Evolutionary conservation across 2,329 filamentous ascomycete species (phyloP), one percentile per base, ranked within the genome.

Genomic region (Diaporthe ampelina): DNA sequence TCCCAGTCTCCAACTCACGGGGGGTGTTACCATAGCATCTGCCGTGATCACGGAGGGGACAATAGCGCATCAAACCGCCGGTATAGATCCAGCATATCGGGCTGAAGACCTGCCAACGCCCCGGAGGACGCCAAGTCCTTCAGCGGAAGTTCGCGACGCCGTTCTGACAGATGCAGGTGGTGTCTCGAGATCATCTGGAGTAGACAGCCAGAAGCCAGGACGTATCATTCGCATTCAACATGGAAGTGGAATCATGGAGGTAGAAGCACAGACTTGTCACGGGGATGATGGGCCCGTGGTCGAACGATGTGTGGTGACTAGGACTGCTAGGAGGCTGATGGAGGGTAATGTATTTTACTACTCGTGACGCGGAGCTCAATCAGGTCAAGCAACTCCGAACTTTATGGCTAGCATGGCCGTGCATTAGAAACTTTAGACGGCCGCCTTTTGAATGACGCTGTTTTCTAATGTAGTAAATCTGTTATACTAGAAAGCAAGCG

Each of bases 1-100:
- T n/a, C 57, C 57, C 21, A 59, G 57, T 26, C 10, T 59, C 32
- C 57, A 59, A 35, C 57, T 59, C 57, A 59, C 57, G 11, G 57
- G 57, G 11, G 57, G 57, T 7, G 32, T 59, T 13, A 59, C 57
- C 57, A 7, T 59, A 26, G 35, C 35, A 24, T 59, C 10, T 17
- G 57, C 57, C 9, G 21, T 59, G 13, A 21, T 59, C 21, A 26
- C 35, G 32, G 32, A 59, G 35, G 57, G 57, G 9, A 59, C 57
- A 19, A 35, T 59, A 11, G 35, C 9, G 57, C 57, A 59, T 4
- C 35, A 35, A 3, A 0, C 17, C 10, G 35, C 35, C 5, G 11
- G 21, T 24, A 21, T 10, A 24, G 19, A 40, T 24, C 11, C 32
- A 4, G 1, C 15, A 6, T 2, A 17, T 9, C 32, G 4, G 10